Conservation (phyloP, 73 alveolate genomes). For the Durusdinium trenchii region DNA sequence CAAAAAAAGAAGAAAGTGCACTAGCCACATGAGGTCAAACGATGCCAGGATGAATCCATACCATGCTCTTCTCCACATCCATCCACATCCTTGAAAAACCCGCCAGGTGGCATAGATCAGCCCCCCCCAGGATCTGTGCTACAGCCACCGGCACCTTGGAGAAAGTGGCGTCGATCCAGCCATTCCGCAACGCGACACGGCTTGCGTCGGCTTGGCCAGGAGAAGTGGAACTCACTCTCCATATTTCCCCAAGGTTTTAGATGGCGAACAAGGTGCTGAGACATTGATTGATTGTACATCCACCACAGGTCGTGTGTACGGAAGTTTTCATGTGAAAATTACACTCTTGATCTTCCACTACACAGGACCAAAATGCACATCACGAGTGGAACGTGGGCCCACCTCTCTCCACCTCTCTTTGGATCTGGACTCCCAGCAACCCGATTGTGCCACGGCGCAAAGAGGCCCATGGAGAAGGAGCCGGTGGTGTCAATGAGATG, state of each 20-base stretch:
- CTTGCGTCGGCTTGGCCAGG: background rate
- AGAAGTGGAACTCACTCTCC: background rate
- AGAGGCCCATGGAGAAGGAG: conserved; percentile 60
- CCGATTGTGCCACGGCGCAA: background rate
- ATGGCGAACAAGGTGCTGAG: background rate
- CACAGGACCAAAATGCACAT: too few relatives aligned
- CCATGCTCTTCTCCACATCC: background rate
- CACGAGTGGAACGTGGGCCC: background rate
- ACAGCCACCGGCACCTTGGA: conserved; percentile 72
- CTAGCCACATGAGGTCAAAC: too few relatives aligned
- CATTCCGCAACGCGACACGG: too few relatives aligned
- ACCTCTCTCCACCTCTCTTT: too few relatives aligned
- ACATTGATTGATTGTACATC: background rate
- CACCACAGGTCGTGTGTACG: background rate
- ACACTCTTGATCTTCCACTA: too few relatives aligned
- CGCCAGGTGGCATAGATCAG: background rate
- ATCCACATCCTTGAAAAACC: background rate
- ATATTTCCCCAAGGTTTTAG: background rate
- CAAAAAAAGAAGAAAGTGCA: too few relatives aligned
- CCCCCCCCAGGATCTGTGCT: conserved; percentile 92
- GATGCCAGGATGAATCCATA: background rate
- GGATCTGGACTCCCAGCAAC: background rate
- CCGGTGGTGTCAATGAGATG: conserved; percentile 68
- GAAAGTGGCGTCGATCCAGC: background rate
- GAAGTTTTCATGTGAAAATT: background rate